phyloP scores from a whole-genome alignment of 306 rosid genomes.

The Biancaea sappan region DNA sequence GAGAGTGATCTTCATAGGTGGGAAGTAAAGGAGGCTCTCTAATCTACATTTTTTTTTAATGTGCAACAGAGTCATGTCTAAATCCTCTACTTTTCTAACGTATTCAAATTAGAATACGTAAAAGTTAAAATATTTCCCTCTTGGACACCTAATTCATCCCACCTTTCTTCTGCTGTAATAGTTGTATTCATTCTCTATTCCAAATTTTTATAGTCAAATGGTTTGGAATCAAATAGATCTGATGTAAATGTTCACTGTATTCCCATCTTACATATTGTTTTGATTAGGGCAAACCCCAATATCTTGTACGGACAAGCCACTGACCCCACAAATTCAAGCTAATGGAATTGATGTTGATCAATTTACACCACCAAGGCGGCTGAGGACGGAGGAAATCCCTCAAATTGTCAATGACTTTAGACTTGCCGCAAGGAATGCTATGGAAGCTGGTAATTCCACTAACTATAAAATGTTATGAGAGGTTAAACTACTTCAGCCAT shows the following conservation, averaged over 20 bases:
- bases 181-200: not conserved
- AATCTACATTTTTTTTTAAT: not conserved
- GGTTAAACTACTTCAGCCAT: not conserved
- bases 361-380: constrained; percentile 58
- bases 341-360: constrained; percentile 38
- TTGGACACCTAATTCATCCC: not conserved
- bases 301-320: constrained; percentile 61
- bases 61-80: not conserved
- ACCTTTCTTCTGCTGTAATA: not conserved
- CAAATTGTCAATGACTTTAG: too few relatives aligned
- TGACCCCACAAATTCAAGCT: constrained; percentile 27
- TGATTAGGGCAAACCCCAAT: constrained; percentile 57
- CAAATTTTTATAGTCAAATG: too few relatives aligned
- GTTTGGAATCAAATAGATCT: not conserved
- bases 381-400: constrained; percentile 56
- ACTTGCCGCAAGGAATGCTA: too few relatives aligned
- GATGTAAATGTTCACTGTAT: not conserved
- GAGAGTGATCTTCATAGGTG: not conserved
- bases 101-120: not conserved
- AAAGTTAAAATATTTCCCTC: not conserved
- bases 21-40: not conserved
- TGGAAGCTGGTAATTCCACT: too few relatives aligned
- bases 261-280: constrained; percentile 5
- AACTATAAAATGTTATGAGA: not conserved
- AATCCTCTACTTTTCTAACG: not conserved